phyloP scores from a whole-genome alignment of 768 basidiomycete genomes.

The Hygrophorus russula region DNA sequence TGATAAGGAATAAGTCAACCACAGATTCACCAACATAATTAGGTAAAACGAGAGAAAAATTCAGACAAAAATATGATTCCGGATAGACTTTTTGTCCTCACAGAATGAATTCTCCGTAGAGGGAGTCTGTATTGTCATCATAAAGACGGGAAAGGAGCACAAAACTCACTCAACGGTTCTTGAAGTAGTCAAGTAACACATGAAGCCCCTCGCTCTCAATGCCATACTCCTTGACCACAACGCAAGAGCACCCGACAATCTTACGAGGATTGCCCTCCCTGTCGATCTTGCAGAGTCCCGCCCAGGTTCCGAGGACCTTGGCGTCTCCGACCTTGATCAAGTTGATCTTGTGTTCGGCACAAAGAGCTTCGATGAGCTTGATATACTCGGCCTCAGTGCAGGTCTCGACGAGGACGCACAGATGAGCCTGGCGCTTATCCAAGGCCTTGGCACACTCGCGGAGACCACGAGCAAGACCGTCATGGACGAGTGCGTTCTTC shows the following conservation, averaged over 20 bases:
- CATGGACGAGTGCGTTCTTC: conserved; percentile 97
- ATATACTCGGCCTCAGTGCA: conserved; percentile 99
- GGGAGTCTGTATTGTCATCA: conserved; percentile 92
- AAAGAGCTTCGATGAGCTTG: conserved; percentile 99
- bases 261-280: conserved; percentile 97
- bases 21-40: not conserved
- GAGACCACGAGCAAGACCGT: conserved; percentile 95
- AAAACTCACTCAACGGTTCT: conserved; percentile 63
- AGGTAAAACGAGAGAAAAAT: conserved; percentile 11
- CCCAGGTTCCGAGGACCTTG: conserved; percentile 97
- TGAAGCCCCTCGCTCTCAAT: conserved; percentile 90
- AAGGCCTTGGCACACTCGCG: conserved; percentile 97
- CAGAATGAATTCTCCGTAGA: conserved; percentile 62
- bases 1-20: too few relatives aligned
- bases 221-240: conserved; percentile 98
- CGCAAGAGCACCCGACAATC: conserved; percentile 86
- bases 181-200: conserved; percentile 93
- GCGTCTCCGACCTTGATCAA: conserved; percentile 98
- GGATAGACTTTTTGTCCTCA: conserved; percentile 78
- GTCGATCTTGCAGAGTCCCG: conserved; percentile 99
- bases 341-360: conserved; percentile 98
- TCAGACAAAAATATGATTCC: conserved; percentile 80
- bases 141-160: conserved; percentile 12
- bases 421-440: conserved; percentile 96
- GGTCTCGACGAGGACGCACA: conserved; percentile 98